Evolutionary conservation across 352 stramenopile species (phyloP).

Genomic region (Phytopythium sindhum): DNA sequence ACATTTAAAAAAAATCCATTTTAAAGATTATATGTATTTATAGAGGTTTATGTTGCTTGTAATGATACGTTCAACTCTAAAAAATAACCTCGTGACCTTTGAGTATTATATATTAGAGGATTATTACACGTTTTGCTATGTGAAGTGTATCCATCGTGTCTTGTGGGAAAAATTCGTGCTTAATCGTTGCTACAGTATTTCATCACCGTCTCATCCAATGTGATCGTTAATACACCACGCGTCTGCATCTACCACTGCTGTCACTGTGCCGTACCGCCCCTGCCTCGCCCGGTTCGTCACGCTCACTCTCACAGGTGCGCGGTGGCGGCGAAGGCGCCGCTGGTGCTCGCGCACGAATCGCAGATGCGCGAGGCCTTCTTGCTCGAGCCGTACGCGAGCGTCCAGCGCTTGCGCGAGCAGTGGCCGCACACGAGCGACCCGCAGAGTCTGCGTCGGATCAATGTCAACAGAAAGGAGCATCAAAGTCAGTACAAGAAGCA

Average conservation of each 20-base stretch:
- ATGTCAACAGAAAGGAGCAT: background rate
- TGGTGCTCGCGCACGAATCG: constrained; percentile 56
- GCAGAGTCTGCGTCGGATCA: constrained; percentile 48
- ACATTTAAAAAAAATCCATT: background rate
- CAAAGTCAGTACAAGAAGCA: background rate
- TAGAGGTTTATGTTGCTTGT: background rate
- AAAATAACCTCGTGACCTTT: background rate
- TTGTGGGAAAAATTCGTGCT: background rate
- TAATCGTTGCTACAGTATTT: background rate
- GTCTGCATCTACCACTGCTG: background rate
- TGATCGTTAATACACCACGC: background rate
- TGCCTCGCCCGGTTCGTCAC: background rate
- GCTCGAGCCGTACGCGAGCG: constrained; percentile 65
- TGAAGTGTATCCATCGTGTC: background rate
- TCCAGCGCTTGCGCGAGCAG: constrained; percentile 79
- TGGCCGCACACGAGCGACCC: constrained; percentile 79
- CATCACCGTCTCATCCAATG: background rate
- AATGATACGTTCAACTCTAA: background rate
- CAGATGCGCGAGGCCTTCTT: constrained; percentile 82
- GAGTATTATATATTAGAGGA: background rate
- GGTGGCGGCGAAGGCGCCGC: constrained; percentile 21
- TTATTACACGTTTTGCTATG: too few relatives aligned
- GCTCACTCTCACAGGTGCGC: constrained; percentile 16
- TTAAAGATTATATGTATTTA: background rate
- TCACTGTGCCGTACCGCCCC: background rate